Base-by-base conservation (phyloP, 345 rosid species). In the Eucalyptus melliodora region DNA sequence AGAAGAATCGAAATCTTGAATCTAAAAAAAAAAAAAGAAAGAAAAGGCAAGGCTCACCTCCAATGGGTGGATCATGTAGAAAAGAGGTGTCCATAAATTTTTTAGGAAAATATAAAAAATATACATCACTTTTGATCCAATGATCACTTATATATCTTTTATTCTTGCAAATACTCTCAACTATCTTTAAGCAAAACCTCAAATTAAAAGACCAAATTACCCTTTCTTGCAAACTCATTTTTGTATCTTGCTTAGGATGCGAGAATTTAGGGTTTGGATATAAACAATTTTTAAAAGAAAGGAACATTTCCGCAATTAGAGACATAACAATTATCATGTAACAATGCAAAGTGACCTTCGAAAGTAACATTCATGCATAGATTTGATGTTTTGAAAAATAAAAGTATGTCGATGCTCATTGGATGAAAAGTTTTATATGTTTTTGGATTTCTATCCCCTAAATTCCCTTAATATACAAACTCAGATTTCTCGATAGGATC, bases 61-160 rank as follows among this genome's bases (percentile, higher is more conserved):
- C 0, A 0, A 0, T 3, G 40, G 21, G 5, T 16, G 77, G 40
- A 65, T 17, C 19, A n/a, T 9, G 6, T 15, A 65, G 10, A 65
- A 65, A n/a, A 15, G 3, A 15, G 37, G 37, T n/a, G 77, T 65
- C 67, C 27, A 65, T 2, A 4, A 65, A 65, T 3, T 3, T 60
- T 6, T 12, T 0, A 3, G 31, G 69, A 12, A 60, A 60, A 30
- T 62, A 65, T 65, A 4, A 15, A 65, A 34, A 65, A 15, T 34
- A n/a, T 7, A 62, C 9, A 4, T n/a, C 69, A 15, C 77, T 65
- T 65, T 65, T 7, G 37, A 14, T 7, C 19, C 10, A 14, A 65
- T 65, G 17, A 30, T 65, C 21, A 65, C 21, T 65, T 7, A 65
- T 34, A 2, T n/a, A 65, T 31, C 72, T 65, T n/a, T 2, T 27